A percentile compares a stretch with the other conserved stretches of the same genome.
Evolutionary conservation across 805 yeast genomes (phyloP).

Genomic region (Kuraishia capsulata): DNA sequence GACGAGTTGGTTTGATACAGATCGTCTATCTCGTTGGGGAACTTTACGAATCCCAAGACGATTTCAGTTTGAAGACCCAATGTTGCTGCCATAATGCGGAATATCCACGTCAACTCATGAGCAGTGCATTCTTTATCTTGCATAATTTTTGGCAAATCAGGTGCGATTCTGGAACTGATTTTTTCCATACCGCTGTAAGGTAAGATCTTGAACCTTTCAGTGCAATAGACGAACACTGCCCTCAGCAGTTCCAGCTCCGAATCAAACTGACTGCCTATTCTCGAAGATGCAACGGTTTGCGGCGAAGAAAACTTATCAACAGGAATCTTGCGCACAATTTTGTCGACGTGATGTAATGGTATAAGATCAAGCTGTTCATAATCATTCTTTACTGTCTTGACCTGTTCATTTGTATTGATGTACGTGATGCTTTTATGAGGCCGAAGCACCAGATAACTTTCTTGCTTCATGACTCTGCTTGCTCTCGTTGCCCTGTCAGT

Average conservation of each 20-base stretch:
- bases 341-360: constrained; percentile 32
- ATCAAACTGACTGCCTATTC: constrained; percentile 41
- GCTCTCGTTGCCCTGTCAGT: constrained; percentile 66
- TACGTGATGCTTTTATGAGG: constrained; percentile 41
- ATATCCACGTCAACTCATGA: constrained; percentile 69
- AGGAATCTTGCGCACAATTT: constrained; percentile 25
- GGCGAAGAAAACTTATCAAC: constrained; percentile 35
- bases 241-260: constrained; percentile 52
- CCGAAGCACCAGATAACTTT: constrained; percentile 54
- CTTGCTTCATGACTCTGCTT: constrained; percentile 47
- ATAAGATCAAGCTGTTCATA: constrained; percentile 12
- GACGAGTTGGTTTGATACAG: constrained; percentile 28
- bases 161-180: constrained; percentile 20
- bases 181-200: constrained; percentile 20
- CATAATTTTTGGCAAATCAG: constrained; percentile 18
- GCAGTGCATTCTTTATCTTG: constrained; percentile 17
- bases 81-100: constrained; percentile 61
- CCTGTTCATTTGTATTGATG: constrained; percentile 38
- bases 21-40: constrained; percentile 55
- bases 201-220: constrained; percentile 44
- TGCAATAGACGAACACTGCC: constrained; percentile 54
- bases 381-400: constrained; percentile 3
- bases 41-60: constrained; percentile 75
- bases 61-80: constrained; percentile 68
- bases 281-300: constrained; percentile 43